These are phyloP conservation scores for Saccharomycopsis sp. DNA, from an alignment of 805 yeast species.

Conservation along the genomic window DNA sequence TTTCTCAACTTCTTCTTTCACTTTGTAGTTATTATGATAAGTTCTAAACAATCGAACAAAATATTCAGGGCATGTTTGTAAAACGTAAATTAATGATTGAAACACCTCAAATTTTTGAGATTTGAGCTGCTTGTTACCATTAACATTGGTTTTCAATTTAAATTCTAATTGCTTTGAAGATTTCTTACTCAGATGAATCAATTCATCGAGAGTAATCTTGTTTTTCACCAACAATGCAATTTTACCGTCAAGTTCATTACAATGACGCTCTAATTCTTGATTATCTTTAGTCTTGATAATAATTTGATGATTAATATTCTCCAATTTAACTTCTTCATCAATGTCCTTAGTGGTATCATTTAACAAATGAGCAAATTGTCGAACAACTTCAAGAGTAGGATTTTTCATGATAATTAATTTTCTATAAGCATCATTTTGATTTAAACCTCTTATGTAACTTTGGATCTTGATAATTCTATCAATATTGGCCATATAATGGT, in stretches of 20 bases:
- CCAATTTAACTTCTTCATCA: conserved; percentile 65
- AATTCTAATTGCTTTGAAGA: conserved; percentile 13
- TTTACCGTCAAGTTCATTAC: conserved; percentile 73
- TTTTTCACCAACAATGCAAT: conserved; percentile 72
- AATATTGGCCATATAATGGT: conserved; percentile 48
- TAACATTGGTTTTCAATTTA: conserved; percentile 2
- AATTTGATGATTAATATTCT: conserved; percentile 59
- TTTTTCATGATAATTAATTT: conserved; percentile 60
- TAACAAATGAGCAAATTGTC: conserved; percentile 67
- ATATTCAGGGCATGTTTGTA: conserved; percentile 80
- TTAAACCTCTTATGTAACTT: conserved; percentile 59
- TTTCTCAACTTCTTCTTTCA: conserved; percentile 12
- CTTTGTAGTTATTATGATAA: conserved; percentile 4
- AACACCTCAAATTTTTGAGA: conserved; percentile 52
- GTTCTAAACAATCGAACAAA: conserved; percentile 37
- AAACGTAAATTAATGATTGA: conserved; percentile 70
- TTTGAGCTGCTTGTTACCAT: conserved; percentile 16
- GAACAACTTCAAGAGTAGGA: conserved; percentile 73
- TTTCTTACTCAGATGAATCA: conserved; percentile 25
- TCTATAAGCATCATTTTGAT: conserved; percentile 66
- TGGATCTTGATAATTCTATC: conserved; percentile 67
- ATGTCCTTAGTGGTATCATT: conserved; percentile 69
- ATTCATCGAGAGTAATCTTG: conserved; percentile 70
- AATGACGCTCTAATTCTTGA: conserved; percentile 63
- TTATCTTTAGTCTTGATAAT: conserved; percentile 63